Conservation (phyloP, 345 rosid species). For the Populus euphratica region DNA sequence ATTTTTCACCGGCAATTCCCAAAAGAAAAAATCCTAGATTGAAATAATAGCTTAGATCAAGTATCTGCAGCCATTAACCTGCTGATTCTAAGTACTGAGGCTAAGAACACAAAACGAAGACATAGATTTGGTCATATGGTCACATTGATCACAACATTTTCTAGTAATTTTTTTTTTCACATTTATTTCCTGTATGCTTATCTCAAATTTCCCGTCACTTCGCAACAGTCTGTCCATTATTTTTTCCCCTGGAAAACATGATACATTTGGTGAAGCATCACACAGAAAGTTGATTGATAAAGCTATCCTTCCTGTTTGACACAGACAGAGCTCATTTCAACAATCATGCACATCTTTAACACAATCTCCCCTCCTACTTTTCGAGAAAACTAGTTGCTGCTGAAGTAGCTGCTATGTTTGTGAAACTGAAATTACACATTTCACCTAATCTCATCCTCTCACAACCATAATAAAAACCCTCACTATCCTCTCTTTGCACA, state of each 20-base stretch:
- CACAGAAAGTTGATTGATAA: neutral
- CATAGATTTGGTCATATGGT: neutral
- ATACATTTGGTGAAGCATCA: neutral
- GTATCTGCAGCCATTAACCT: neutral
- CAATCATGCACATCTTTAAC: neutral
- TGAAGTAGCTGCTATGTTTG: neutral
- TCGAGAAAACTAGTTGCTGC: neutral
- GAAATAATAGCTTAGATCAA: neutral
- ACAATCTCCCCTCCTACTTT: neutral
- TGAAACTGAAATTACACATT: neutral
- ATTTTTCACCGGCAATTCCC: neutral
- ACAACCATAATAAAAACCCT: neutral
- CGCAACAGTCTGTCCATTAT: neutral
- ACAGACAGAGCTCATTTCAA: neutral
- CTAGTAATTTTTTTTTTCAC: neutral
- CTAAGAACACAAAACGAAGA: neutral
- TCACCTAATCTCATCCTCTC: neutral
- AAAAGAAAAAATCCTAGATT: neutral
- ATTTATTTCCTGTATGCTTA: neutral
- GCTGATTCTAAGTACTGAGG: neutral
- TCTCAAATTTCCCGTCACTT: neutral
- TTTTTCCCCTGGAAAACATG: neutral
- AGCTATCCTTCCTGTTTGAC: neutral
- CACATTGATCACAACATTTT: neutral
- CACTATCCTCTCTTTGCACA: neutral